These are phyloP conservation scores for Pterocarpus macrocarpus DNA, from an alignment of 306 rosid genomes.

Conservation along the genomic window DNA sequence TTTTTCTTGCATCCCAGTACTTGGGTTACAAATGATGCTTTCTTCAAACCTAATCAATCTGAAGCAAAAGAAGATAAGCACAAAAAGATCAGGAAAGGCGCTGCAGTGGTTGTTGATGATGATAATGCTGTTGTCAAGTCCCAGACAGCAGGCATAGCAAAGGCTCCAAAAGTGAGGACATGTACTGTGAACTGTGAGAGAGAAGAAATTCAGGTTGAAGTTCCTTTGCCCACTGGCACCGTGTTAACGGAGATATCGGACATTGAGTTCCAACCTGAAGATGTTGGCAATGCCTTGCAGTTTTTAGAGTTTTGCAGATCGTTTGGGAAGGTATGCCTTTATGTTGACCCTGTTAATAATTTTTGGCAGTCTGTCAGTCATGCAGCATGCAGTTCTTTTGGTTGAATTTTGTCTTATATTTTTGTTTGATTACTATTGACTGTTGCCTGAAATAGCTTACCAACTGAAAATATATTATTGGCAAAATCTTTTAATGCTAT, in stretches of 20 bases:
- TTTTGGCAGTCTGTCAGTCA: neutral
- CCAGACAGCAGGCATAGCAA: slow-evolving; percentile 14
- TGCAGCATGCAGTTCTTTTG: neutral
- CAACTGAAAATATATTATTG: neutral
- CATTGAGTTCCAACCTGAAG: slow-evolving; percentile 63
- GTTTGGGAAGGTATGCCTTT: slow-evolving; percentile 73
- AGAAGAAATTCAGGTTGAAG: slow-evolving; percentile 37
- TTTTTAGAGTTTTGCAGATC: slow-evolving; percentile 76
- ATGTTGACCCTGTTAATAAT: neutral
- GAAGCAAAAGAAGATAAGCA: slow-evolving; percentile 24
- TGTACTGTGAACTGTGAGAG: slow-evolving; percentile 27
- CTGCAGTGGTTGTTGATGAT: slow-evolving; percentile 23
- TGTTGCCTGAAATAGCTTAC: neutral
- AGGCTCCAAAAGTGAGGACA: slow-evolving; percentile 22
- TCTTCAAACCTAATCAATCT: slow-evolving; percentile 13
- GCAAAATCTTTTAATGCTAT: slow-evolving; percentile 2
- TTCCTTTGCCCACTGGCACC: slow-evolving; percentile 65
- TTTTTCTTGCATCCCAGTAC: neutral
- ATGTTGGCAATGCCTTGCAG: slow-evolving; percentile 80
- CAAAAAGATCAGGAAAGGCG: slow-evolving; percentile 20
- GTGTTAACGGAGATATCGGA: slow-evolving; percentile 56
- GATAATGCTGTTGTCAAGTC: slow-evolving; percentile 37
- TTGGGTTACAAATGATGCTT: slow-evolving; percentile 22
- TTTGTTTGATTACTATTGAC: slow-evolving; percentile 7
- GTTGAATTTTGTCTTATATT: neutral